These are phyloP conservation scores for Candida dendrica DNA, from an alignment of 805 yeast species.

Conservation along the genomic window DNA sequence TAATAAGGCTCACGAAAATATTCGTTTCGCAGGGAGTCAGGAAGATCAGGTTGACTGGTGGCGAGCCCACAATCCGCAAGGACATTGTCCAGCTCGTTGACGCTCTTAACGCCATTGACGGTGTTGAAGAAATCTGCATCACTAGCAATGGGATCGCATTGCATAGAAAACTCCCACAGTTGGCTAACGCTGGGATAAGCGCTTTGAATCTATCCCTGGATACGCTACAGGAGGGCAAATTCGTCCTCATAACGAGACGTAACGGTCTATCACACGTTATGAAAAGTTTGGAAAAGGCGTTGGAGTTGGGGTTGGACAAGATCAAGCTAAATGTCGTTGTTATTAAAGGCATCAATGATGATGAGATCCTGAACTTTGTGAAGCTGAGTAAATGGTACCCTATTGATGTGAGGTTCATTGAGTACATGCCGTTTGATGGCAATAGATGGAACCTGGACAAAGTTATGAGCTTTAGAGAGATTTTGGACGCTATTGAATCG, in stretches of 20 bases:
- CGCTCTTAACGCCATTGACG: conserved; percentile 30
- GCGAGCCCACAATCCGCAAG: conserved; percentile 48
- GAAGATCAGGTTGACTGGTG: conserved; percentile 47
- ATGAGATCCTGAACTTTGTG: conserved; percentile 42
- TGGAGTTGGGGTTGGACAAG: conserved; percentile 35
- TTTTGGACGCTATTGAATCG: conserved; percentile 25
- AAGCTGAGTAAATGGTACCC: conserved; percentile 30
- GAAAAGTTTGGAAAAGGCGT: conserved; percentile 35
- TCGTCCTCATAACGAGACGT: conserved; percentile 39
- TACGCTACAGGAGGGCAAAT: conserved; percentile 45
- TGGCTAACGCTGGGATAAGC: conserved; percentile 36
- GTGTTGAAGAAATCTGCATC: conserved; percentile 40
- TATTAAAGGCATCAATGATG: conserved; percentile 43
- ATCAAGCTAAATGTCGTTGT: conserved; percentile 45
- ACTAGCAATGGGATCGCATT: conserved; percentile 47
- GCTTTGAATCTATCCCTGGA: conserved; percentile 42
- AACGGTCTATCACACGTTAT: conserved; percentile 41
- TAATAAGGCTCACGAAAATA: conserved; percentile 31
- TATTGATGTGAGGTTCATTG: conserved; percentile 45
- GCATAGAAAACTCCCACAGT: conserved; percentile 37
- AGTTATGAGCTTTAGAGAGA: conserved; percentile 39
- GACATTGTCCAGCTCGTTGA: conserved; percentile 39
- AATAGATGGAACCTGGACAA: conserved; percentile 42
- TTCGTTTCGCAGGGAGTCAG: conserved; percentile 44
- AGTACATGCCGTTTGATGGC: conserved; percentile 54